Evolutionary conservation across 1,284 basidiomycete genomes (phyloP).

Genomic region (Fomitiporia mediterranea): DNA sequence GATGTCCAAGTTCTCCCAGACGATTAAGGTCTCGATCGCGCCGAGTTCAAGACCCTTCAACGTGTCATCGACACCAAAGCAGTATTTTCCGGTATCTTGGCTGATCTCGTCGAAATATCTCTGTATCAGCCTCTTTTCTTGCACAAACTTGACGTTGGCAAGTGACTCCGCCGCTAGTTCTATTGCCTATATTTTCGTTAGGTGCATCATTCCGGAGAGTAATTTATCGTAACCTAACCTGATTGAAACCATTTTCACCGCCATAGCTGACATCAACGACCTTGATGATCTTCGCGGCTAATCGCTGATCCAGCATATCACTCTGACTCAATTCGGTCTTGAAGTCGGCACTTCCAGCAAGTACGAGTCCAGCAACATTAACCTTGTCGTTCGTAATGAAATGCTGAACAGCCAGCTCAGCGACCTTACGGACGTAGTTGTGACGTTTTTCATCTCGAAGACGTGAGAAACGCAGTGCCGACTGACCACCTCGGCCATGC

Average conservation of each 20-base stretch:
- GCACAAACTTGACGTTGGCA: slow-evolving; percentile 98
- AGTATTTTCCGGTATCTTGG: slow-evolving; percentile 95
- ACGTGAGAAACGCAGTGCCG: slow-evolving; percentile 99
- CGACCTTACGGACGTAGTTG: slow-evolving; percentile 99
- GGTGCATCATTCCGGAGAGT: slow-evolving; percentile 19
- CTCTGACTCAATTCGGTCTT: slow-evolving; percentile 96
- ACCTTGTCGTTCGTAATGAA: slow-evolving; percentile 99
- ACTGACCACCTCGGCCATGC: slow-evolving; percentile 99
- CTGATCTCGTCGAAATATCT: slow-evolving; percentile 99
- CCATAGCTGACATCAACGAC: slow-evolving; percentile 99
- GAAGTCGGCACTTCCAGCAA: slow-evolving; percentile 98
- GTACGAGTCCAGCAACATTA: slow-evolving; percentile 95
- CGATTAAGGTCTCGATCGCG: slow-evolving; percentile 94
- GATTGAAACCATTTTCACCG: slow-evolving; percentile 99
- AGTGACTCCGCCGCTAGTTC: slow-evolving; percentile 95
- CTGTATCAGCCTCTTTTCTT: slow-evolving; percentile 97
- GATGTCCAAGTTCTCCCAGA: slow-evolving; percentile 96
- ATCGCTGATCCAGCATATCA: slow-evolving; percentile 92
- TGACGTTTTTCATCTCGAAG: slow-evolving; percentile 98
- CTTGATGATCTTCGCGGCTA: slow-evolving; percentile 91
- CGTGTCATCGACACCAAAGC: slow-evolving; percentile 97
- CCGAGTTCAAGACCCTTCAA: slow-evolving; percentile 96
- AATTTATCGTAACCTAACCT: slow-evolving; percentile 99
- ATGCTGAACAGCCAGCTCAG: slow-evolving; percentile 95
- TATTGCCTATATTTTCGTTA: slow-evolving; percentile 65